A percentile compares a stretch with the other conserved stretches of the same genome.
Conservation (phyloP, 352 stramenopile genomes). For the Pythium rhizo-oryzae region DNA sequence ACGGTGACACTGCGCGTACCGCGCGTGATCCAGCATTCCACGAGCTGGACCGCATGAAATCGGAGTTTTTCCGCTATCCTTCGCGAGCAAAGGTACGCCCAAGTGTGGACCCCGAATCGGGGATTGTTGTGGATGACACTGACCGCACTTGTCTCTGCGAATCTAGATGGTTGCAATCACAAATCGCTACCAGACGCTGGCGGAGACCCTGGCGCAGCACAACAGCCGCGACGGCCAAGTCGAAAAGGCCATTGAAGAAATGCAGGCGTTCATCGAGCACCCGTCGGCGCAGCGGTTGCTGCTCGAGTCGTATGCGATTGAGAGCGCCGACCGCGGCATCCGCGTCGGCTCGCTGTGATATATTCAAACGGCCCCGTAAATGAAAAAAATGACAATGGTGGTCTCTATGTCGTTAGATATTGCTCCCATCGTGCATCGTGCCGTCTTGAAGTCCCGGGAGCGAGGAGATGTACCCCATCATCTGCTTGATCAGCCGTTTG, state of each 20-base stretch:
- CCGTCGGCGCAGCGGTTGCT: slow-evolving; percentile 66
- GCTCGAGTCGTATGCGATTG: slow-evolving; percentile 57
- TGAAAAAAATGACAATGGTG: not conserved
- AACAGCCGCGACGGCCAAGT: slow-evolving; percentile 68
- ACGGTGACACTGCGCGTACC: not conserved
- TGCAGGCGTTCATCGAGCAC: slow-evolving; percentile 80
- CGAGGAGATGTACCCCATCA: slow-evolving; percentile 78
- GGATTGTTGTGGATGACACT: not conserved
- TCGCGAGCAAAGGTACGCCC: slow-evolving; percentile 59
- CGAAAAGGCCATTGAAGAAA: slow-evolving; percentile 68
- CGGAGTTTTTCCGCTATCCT: slow-evolving; percentile 71
- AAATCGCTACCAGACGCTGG: slow-evolving; percentile 68
- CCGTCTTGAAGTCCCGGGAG: slow-evolving; percentile 58
- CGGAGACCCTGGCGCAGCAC: slow-evolving; percentile 64
- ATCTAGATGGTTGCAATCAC: slow-evolving; percentile 78
- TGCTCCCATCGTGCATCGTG: not conserved
- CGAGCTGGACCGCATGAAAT: slow-evolving; percentile 60
- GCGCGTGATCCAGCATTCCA: slow-evolving; percentile 30
- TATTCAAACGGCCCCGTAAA: not conserved
- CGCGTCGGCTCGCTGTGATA: slow-evolving; percentile 64
- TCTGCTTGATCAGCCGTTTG: slow-evolving; percentile 84
- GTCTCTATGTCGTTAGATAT: not conserved
- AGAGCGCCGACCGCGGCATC: slow-evolving; percentile 70
- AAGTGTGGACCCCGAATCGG: not conserved
- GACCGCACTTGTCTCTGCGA: not conserved